Conservation (phyloP, 2,329 filamentous ascomycete genomes). For the Penicillium fuscoglaucum region DNA sequence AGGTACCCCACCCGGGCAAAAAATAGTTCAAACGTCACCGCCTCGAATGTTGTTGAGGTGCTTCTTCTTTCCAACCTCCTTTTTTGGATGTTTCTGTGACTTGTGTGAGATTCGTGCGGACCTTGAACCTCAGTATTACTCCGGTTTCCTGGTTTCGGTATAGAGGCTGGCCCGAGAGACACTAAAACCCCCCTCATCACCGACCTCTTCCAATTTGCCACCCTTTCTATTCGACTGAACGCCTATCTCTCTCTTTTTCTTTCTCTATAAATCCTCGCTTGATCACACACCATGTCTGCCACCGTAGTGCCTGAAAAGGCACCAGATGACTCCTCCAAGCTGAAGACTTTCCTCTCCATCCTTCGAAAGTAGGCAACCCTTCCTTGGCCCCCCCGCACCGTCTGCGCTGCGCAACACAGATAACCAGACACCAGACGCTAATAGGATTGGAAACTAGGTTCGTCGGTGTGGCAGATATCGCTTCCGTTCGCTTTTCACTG, state of each 20-base stretch:
- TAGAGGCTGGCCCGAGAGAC: background rate
- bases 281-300: slow-evolving; percentile 32
- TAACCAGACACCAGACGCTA: background rate
- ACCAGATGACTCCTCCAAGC: slow-evolving; percentile 79
- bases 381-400: background rate
- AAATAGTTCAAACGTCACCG: slow-evolving; percentile 14
- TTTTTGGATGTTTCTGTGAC: background rate
- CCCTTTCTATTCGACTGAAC: background rate
- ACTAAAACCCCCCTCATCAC: background rate
- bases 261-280: slow-evolving; percentile 1
- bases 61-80: background rate
- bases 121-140: background rate
- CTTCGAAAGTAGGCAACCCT: slow-evolving; percentile 70
- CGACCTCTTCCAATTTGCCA: slow-evolving; percentile 3
- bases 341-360: slow-evolving; percentile 85
- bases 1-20: slow-evolving; percentile 7
- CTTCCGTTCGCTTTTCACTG: slow-evolving; percentile 90
- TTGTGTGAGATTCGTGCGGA: background rate
- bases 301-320: slow-evolving; percentile 52
- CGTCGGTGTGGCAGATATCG: slow-evolving; percentile 93
- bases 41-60: slow-evolving; percentile 6
- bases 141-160: background rate
- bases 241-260: background rate
- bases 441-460: slow-evolving; percentile 60
- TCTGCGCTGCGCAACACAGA: background rate